Percentiles rank a stretch among this genome's conserved stretches.
These are phyloP conservation scores for Alectoria sarmentosa DNA, from an alignment of 495 filamentous ascomycete species.

Conservation along the genomic window DNA sequence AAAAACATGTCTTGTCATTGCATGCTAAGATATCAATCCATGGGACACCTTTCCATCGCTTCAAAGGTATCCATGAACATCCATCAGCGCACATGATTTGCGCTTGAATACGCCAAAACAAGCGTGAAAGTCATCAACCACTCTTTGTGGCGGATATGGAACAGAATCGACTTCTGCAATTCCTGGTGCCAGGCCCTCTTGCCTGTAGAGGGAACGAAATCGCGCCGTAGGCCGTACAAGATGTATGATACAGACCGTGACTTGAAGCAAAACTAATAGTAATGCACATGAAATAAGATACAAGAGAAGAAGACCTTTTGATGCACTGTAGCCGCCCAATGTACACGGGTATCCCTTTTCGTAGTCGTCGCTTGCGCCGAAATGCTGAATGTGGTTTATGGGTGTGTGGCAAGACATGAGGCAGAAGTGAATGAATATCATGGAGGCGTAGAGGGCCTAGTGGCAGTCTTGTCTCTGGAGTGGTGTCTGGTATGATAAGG, in stretches of 20 bases:
- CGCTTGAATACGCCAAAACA: not conserved
- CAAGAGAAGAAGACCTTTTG: conserved; percentile 10
- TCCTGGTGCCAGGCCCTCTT: conserved; percentile 4
- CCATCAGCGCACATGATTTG: not conserved
- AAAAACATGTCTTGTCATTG: not conserved
- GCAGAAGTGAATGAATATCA: conserved; percentile 13
- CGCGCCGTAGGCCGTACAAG: conserved; percentile 2
- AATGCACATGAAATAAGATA: conserved; percentile 15
- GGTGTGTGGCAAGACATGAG: conserved; percentile 7
- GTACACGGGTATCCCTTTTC: conserved; percentile 16
- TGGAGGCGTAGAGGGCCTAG: conserved; percentile 33
- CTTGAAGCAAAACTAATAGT: conserved; percentile 4
- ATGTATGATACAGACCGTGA: conserved; percentile 11
- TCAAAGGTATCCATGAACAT: conserved; percentile 1
- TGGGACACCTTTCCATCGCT: not conserved
- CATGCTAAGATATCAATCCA: not conserved
- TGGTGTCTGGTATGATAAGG: conserved; percentile 42
- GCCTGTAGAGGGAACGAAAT: conserved; percentile 4
- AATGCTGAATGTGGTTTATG: conserved; percentile 11
- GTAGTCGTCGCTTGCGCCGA: conserved; percentile 10
- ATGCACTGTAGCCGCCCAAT: conserved; percentile 8
- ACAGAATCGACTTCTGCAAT: not conserved
- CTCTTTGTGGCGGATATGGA: not conserved
- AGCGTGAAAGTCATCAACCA: not conserved
- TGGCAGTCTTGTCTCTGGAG: conserved; percentile 42